Conservation (phyloP, 2,329 filamentous ascomycete genomes). For the Escovopsis sp. region DNA sequence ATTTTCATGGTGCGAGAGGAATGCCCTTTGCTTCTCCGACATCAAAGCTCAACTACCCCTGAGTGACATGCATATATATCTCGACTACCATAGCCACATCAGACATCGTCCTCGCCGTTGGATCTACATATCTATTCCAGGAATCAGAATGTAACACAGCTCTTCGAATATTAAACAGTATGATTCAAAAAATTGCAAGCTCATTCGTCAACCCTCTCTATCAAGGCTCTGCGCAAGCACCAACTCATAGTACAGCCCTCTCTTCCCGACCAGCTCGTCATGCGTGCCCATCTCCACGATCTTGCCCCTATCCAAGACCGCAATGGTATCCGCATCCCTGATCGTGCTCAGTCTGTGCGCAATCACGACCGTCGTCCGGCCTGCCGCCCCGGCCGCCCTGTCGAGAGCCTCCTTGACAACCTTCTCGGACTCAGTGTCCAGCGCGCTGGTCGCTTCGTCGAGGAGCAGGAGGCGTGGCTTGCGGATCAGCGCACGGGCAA, state of each 20-base stretch:
- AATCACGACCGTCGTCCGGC: slow-evolving; percentile 44
- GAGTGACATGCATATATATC: too few relatives aligned
- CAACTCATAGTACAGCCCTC: slow-evolving; percentile 39
- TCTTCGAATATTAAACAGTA: too few relatives aligned
- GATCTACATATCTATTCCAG: not conserved
- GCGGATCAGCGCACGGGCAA: slow-evolving; percentile 56
- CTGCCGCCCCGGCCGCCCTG: slow-evolving; percentile 20
- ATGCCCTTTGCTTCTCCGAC: too few relatives aligned
- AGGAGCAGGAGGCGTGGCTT: slow-evolving; percentile 52
- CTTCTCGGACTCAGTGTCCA: slow-evolving; percentile 53
- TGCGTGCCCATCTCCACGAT: slow-evolving; percentile 48
- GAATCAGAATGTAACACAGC: too few relatives aligned
- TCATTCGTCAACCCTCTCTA: slow-evolving; percentile 12
- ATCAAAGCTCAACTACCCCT: too few relatives aligned
- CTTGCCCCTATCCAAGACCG: slow-evolving; percentile 34
- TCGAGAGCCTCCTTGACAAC: slow-evolving; percentile 51
- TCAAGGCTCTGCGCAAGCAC: slow-evolving; percentile 30
- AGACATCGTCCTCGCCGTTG: not conserved
- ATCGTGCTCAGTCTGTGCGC: slow-evolving; percentile 43
- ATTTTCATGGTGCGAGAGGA: too few relatives aligned
- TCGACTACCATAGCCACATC: not conserved
- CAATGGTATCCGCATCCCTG: slow-evolving; percentile 47
- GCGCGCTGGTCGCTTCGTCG: slow-evolving; percentile 53
- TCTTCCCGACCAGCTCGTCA: slow-evolving; percentile 35
- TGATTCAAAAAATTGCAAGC: not conserved